Evolutionary conservation across 305 asterid species (phyloP), one percentile per base, ranked within the genome.

Genomic region (Fraxinus platypoda): DNA sequence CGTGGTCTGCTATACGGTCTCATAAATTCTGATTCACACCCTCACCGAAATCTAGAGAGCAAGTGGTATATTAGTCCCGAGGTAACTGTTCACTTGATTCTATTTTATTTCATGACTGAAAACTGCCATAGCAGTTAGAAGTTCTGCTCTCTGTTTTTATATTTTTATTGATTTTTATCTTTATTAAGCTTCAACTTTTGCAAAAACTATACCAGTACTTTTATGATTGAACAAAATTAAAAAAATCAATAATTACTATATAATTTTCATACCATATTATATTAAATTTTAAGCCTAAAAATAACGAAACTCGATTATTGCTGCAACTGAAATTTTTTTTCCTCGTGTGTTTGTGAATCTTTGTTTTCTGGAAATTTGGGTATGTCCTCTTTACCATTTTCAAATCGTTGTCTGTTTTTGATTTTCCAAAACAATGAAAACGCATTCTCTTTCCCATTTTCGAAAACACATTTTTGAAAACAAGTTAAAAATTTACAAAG

Each of bases 1-100:
- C 91, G 74, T 25, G 98, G 98, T 78, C 84, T 96, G 91, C 95
- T 96, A 41, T 96, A 96, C 74, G 99, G 99, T 76, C 95, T 91
- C 83, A 93, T 93, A 83, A 91, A 93, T 76, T 81, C 94, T 33
- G 97, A 92, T 74, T 93, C 98, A 19, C 89, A 85, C 80, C 99
- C 99, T 86, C 97, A 93, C 75, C 91, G 97, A 41, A 89, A 87
- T 84, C 88, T 91, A 4, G 94, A 91, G 34, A 91, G 97, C 98
- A 96, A 94, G 93, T 96, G 99, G 99, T 96, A 85, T 83, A 93
- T 93, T 78, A 96, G 97, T 85, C 91, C 88, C 19, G 93, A 96
- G 97, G 98, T 95, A 91, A 81, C 49, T 74, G 17, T 74, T 80
- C 59, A 77, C 83, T 80, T 78, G 68, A 70, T 82, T 81, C 35